Conservation (phyloP, 2,329 filamentous ascomycete species). For the Fusarium udum region DNA sequence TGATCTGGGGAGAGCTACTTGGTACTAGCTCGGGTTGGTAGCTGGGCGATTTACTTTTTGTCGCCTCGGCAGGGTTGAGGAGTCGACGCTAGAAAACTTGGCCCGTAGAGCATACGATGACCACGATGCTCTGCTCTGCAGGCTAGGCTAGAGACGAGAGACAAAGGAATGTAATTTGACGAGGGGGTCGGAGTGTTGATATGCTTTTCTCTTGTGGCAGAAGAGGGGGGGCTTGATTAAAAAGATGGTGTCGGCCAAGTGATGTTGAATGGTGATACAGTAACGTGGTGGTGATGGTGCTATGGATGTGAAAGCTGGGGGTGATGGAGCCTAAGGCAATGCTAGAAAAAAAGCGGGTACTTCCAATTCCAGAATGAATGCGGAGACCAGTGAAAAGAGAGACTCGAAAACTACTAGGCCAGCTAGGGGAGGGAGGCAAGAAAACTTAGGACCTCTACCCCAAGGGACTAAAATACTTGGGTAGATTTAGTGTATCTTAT, state of each 20-base stretch:
- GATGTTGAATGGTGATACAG: constrained; percentile 17
- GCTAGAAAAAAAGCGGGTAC: not conserved
- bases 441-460: not conserved
- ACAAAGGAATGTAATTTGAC: constrained; percentile 5
- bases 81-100: constrained; percentile 35
- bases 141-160: not conserved
- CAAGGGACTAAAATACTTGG: not conserved
- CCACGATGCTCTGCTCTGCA: constrained; percentile 16
- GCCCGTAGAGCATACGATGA: constrained; percentile 21
- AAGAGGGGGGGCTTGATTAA: constrained; percentile 10
- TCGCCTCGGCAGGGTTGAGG: constrained; percentile 25
- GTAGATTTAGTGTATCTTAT: not conserved
- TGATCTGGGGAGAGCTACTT: constrained; percentile 41
- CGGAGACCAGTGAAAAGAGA: constrained; percentile 6
- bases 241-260: constrained; percentile 38
- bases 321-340: constrained; percentile 20
- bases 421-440: not conserved
- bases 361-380: constrained; percentile 15
- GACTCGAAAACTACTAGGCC: not conserved
- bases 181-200: constrained; percentile 33
- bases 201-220: constrained; percentile 33
- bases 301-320: constrained; percentile 1
- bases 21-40: constrained; percentile 27
- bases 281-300: constrained; percentile 8
- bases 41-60: constrained; percentile 34